Percentiles rank a stretch among this genome's conserved stretches.
These are phyloP conservation scores for Niveomyces coronatus DNA, from an alignment of 2,329 filamentous ascomycete genomes.

Conservation along the genomic window DNA sequence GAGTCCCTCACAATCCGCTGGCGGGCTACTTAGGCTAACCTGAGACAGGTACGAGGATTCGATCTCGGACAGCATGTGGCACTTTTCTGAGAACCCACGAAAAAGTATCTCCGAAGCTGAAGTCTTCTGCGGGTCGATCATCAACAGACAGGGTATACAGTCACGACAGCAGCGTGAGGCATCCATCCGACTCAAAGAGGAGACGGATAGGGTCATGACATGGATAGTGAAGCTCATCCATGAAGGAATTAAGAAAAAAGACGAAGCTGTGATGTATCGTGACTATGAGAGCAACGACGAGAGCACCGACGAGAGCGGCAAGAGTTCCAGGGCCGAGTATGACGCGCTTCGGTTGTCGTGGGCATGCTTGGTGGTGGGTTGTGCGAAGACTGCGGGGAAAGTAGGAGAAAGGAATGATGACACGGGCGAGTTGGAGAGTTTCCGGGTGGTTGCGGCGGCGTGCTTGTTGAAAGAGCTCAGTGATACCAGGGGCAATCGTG, in stretches of 20 bases:
- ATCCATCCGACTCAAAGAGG: slow-evolving; percentile 40
- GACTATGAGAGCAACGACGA: slow-evolving; percentile 8
- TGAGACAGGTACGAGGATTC: slow-evolving; percentile 35
- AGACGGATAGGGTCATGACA: slow-evolving; percentile 35
- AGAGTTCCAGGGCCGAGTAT: neutral
- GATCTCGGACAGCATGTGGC: slow-evolving; percentile 29
- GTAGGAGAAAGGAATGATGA: slow-evolving; percentile 8
- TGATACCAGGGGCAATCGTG: neutral
- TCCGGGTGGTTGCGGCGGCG: slow-evolving; percentile 25
- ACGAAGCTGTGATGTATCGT: neutral
- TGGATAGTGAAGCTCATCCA: slow-evolving; percentile 28
- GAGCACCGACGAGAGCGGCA: slow-evolving; percentile 6
- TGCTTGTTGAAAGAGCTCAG: slow-evolving; percentile 3
- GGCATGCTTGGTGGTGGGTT: slow-evolving; percentile 24
- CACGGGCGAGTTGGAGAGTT: slow-evolving; percentile 22
- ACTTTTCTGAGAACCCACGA: slow-evolving; percentile 36
- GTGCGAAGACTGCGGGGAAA: slow-evolving; percentile 6
- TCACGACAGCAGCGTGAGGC: slow-evolving; percentile 40
- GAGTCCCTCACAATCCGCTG: slow-evolving; percentile 28
- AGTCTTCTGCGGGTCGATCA: slow-evolving; percentile 43
- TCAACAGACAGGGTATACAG: slow-evolving; percentile 39
- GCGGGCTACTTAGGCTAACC: slow-evolving; percentile 24
- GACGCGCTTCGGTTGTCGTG: slow-evolving; percentile 24
- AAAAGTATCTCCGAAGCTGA: slow-evolving; percentile 38
- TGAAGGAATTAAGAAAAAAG: neutral